Base-by-base conservation (phyloP, 2,329 filamentous ascomycete species). In the Myriosclerotinia duriaeana region DNA sequence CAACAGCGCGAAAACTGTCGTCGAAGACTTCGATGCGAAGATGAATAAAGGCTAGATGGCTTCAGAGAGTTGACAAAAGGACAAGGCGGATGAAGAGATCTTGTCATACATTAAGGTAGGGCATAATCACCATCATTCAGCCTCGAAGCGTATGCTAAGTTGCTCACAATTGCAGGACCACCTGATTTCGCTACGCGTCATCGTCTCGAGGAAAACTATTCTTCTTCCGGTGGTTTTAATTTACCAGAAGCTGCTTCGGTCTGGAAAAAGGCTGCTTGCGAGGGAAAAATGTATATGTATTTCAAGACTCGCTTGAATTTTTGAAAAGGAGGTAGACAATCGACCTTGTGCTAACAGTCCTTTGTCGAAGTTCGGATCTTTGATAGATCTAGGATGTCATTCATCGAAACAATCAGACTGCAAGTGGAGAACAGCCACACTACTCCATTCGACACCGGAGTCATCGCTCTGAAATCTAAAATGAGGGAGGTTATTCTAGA, bases 391-490 rank as follows among this genome's bases (percentile, higher is more conserved):
- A 12, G 8, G 7, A 14, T 6, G 26, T 40, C 30, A 14, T 48
- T 50, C 12, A 26, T 36, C 30, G 20, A 60, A 50, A 36, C 5
- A n/a, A 36, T 14, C 34, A 61, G 34, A 26, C 58, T 61, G 34
- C 46, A 50, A 61, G 58, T 50, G 58, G 34, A 61, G 58, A 50
- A 26, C 14, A 61, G 58, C n/a, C n/a, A 60, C 22, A 61, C n/a
- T 50, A 52, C 48, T n/a, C 26, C 30, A 58, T 46, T 36, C n/a
- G 40, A 48, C 30, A 38, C 22, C 54, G 46, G 46, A 34, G 26
- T 60, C 26, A 20, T 40, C 30, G 36, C 14, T n/a, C 38, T 42
- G 42, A 60, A 36, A 42, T 42, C 54, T 46, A 52, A 60, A 59
- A 30, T 48, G 54, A 34, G 54, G 42, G 42, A 26, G 17, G 14